These are phyloP conservation scores for Ambrosiella beaveri DNA, from an alignment of 2,329 filamentous ascomycete species.

Conservation along the genomic window DNA sequence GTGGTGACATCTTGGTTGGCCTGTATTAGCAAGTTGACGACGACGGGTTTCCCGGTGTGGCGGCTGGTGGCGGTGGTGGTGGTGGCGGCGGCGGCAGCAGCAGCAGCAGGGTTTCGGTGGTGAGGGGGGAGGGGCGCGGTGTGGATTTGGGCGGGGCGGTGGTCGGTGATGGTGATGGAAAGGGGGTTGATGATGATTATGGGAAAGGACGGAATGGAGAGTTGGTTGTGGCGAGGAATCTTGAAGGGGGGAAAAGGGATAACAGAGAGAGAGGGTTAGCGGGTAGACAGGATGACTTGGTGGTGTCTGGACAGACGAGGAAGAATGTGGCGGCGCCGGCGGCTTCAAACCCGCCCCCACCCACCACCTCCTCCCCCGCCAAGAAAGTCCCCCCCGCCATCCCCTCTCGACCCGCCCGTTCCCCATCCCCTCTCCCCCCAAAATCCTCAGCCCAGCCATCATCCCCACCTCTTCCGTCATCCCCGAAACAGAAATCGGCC, in stretches of 20 bases:
- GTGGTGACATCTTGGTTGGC: slow-evolving; percentile 43
- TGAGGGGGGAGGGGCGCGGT: neutral
- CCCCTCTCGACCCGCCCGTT: neutral
- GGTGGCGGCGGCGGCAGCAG: too few relatives aligned
- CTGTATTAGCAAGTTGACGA: slow-evolving; percentile 27
- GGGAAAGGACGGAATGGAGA: neutral
- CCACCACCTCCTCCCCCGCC: neutral
- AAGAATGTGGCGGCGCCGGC: neutral
- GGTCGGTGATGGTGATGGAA: neutral
- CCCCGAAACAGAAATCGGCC: neutral
- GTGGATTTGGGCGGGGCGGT: neutral
- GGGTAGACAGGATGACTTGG: neutral
- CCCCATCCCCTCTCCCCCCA: neutral
- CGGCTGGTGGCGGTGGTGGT: neutral
- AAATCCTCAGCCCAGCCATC: neutral
- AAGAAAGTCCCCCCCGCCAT: neutral
- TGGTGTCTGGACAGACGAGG: neutral
- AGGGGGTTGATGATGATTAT: neutral
- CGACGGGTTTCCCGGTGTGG: slow-evolving; percentile 2
- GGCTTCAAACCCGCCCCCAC: neutral
- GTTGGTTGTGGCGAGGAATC: neutral
- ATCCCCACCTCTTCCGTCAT: neutral
- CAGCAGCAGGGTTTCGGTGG: neutral
- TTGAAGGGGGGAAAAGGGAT: neutral
- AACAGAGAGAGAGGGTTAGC: neutral